Evolutionary conservation across 345 rosid genomes (phyloP), one percentile per base, ranked within the genome.

Genomic region (Syzygium aqueum): DNA sequence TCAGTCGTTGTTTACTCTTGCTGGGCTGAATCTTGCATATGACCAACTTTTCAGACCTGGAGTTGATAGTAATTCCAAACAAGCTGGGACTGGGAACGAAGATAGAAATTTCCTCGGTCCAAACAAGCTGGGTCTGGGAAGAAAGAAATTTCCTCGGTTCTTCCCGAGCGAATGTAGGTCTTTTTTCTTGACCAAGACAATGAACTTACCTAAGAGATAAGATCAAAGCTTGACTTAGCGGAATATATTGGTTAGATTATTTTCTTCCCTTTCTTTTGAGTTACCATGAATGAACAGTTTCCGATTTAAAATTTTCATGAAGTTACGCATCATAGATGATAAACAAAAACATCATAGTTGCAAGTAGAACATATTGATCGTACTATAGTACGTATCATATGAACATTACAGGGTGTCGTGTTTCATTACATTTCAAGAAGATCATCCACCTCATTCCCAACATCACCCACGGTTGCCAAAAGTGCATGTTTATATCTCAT

Each of bases 261-360:
- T 57, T 14, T 57, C 30, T 25, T 57, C 65, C 30, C 65, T 57
- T 57, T 6, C 30, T 2, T 25, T 57, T 0, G 0, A 57, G 30
- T 57, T 57, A 57, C 0, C 11, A 57, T 11, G 0, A 57, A 57
- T 1, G 30, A 57, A 25, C 15, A 57, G 65, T 25, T 56, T 57
- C 65, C 25, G 61, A 56, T 56, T 56, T 56, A 12, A 56, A 56
- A 23, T 56, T 22, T 56, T n/a, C 0, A 27, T 10, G 10, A 56
- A 56, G 61, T 56, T 0, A 25, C 46, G 61, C 0, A 0, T 56
- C 46, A 43, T 43, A 6, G 46, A 43, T 43, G 46, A 43, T 43
- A 43, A 43, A 43, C 46, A 56, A 56, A 27, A 23, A 1, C 1
- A 57, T 1, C 4, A 25, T 3, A 57, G 27, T 25, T 23, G 10